Conservation (phyloP, 495 filamentous ascomycete species). For the Xylaria intraflava region DNA sequence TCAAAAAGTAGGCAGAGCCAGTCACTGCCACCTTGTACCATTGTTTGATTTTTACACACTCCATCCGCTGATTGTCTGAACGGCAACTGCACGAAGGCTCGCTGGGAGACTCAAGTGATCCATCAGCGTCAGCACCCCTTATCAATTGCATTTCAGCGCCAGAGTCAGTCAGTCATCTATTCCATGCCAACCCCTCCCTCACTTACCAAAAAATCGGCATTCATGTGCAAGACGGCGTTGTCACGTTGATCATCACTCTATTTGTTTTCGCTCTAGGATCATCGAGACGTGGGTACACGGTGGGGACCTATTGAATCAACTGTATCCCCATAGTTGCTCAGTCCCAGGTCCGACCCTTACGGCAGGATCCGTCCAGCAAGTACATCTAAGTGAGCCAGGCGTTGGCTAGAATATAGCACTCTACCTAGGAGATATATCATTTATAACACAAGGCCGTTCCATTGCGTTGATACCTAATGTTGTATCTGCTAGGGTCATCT, state of each 20-base stretch:
- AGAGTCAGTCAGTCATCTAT: neutral
- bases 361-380: neutral
- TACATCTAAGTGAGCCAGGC: neutral
- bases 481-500: too few relatives aligned
- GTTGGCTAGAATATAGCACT: neutral
- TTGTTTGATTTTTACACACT: constrained; percentile 13
- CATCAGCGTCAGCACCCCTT: neutral
- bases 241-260: neutral
- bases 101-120: neutral
- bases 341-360: neutral
- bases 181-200: neutral
- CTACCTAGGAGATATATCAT: neutral
- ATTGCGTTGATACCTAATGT: neutral
- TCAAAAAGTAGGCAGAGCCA: constrained; percentile 1
- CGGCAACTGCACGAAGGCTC: neutral
- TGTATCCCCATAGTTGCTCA: neutral
- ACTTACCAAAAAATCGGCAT: neutral
- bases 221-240: neutral
- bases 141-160: neutral
- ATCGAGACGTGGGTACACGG: neutral
- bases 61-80: constrained; percentile 2
- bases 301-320: neutral
- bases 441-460: neutral
- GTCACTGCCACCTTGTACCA: constrained; percentile 8
- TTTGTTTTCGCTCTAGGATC: neutral